Conservation (phyloP, 495 filamentous ascomycete species). For the Aspergillus homomorphus region DNA sequence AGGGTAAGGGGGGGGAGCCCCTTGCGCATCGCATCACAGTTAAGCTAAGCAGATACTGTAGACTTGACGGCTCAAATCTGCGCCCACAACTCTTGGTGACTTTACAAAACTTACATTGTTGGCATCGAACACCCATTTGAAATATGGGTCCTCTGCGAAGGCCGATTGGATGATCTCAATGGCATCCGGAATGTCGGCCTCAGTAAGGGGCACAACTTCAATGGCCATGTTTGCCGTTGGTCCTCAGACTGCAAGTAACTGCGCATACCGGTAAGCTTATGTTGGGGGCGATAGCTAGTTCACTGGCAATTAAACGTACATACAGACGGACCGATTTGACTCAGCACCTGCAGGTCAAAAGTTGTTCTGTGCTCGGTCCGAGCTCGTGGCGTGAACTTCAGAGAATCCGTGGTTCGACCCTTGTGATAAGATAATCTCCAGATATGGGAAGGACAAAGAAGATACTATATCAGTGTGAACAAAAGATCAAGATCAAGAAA, state of each 20-base stretch:
- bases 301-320: background rate
- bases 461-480: background rate
- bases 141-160: slow-evolving; percentile 66
- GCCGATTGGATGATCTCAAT: slow-evolving; percentile 56
- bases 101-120: slow-evolving; percentile 48
- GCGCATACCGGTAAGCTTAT: background rate
- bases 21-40: background rate
- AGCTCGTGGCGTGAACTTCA: too few relatives aligned
- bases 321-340: background rate
- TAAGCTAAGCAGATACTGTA: too few relatives aligned
- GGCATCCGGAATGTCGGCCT: slow-evolving; percentile 58
- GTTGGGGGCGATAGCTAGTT: background rate
- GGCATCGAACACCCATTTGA: slow-evolving; percentile 57
- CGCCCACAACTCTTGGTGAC: too few relatives aligned
- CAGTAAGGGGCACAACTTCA: slow-evolving; percentile 50
- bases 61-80: too few relatives aligned
- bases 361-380: background rate
- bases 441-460: background rate
- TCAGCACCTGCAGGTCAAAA: background rate
- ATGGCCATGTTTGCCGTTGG: slow-evolving; percentile 45
- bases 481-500: background rate
- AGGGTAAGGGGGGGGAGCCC: too few relatives aligned
- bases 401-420: too few relatives aligned
- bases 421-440: background rate
- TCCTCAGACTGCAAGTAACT: background rate